Evolutionary conservation across 805 yeast species (phyloP).

Genomic region (Kluyveromyces lactis): DNA sequence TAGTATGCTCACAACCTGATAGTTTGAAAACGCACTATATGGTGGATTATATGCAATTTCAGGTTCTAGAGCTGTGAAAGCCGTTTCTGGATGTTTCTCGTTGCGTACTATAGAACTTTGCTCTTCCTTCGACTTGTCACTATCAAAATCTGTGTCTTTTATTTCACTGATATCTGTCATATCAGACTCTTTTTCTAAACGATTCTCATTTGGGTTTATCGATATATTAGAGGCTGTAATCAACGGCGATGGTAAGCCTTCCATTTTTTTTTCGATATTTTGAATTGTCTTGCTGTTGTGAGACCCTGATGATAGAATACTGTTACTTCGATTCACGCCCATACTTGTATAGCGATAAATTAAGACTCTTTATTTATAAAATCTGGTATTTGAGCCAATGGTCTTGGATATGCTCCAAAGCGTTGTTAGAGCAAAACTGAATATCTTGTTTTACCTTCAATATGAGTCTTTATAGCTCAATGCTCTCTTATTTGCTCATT

Average conservation of each 20-base stretch:
- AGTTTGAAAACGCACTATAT: constrained; percentile 31
- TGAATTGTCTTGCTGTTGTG: not conserved
- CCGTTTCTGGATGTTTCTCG: not conserved
- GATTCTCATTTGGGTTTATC: not conserved
- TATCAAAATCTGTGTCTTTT: constrained; percentile 1
- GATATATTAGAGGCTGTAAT: not conserved
- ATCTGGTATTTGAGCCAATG: no score
- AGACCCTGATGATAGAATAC: not conserved
- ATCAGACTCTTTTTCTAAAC: constrained; percentile 2
- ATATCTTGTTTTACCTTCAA: no score
- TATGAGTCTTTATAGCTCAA: no score
- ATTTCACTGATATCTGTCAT: not conserved
- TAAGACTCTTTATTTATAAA: no score
- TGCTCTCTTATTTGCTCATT: not conserved
- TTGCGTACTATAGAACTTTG: not conserved
- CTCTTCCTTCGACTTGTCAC: not conserved
- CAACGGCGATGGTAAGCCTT: constrained; percentile 1
- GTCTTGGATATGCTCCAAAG: no score
- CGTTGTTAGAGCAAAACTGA: no score
- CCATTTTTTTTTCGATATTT: not conserved
- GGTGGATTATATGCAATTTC: constrained; percentile 8
- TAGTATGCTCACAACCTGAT: constrained; percentile 29
- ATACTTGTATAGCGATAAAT: no score
- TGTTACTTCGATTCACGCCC: not conserved
- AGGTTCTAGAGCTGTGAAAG: constrained; percentile 1